Evolutionary conservation across 257 asterid genomes (phyloP).

Genomic region (Capsicum rhomboideum): DNA sequence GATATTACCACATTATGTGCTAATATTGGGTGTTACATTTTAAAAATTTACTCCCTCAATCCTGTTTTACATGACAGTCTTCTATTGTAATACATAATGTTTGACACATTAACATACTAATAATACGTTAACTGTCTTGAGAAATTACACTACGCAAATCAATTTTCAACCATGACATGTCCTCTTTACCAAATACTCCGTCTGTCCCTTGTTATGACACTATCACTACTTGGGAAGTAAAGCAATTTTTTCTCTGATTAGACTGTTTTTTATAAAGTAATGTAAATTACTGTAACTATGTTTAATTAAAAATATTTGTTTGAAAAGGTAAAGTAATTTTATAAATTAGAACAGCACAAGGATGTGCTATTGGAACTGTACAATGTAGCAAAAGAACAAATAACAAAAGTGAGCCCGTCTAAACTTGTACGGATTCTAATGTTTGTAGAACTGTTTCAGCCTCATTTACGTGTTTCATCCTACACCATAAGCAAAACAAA

Average conservation of each 20-base stretch:
- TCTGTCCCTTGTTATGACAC: not conserved
- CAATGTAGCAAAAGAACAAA: not conserved
- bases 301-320: not conserved
- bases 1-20: not conserved
- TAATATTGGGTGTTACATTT: not conserved
- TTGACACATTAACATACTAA: not conserved
- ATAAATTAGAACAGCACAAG: not conserved
- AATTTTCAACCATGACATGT: not conserved
- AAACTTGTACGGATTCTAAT: not conserved
- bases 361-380: not conserved
- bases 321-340: not conserved
- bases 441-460: not conserved
- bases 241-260: not conserved
- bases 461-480: not conserved
- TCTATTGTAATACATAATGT: not conserved
- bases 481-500: not conserved
- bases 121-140: not conserved
- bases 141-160: not conserved
- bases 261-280: not conserved
- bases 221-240: not conserved
- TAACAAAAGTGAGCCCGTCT: not conserved
- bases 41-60: not conserved
- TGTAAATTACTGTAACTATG: not conserved
- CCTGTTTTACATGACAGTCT: not conserved
- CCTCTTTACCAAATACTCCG: not conserved